phyloP scores from a whole-genome alignment of 805 yeast genomes.

The Ogataea ganodermae region DNA sequence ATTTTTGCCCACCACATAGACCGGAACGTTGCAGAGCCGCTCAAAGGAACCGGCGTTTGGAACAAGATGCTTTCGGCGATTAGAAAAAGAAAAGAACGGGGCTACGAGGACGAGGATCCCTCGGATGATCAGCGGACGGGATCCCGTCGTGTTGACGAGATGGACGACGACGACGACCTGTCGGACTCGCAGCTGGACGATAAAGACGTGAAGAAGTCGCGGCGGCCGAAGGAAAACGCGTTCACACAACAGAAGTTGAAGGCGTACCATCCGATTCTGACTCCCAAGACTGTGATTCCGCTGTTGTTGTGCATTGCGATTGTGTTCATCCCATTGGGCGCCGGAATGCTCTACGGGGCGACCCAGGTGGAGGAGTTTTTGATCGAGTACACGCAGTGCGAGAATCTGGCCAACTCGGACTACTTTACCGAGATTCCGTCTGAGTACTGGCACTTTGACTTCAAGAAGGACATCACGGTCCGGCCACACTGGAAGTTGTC shows the following conservation, averaged over 20 bases:
- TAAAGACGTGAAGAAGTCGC: slow-evolving; percentile 46
- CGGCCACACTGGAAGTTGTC: slow-evolving; percentile 67
- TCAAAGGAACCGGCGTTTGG: background rate
- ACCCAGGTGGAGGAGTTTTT: slow-evolving; percentile 73
- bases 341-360: slow-evolving; percentile 75
- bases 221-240: slow-evolving; percentile 65
- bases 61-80: slow-evolving; percentile 17
- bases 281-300: slow-evolving; percentile 91
- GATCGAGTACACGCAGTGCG: slow-evolving; percentile 78
- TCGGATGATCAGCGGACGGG: slow-evolving; percentile 10
- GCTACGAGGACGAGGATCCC: slow-evolving; percentile 15
- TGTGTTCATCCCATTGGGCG: slow-evolving; percentile 90
- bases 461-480: slow-evolving; percentile 44
- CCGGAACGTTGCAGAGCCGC: background rate
- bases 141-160: slow-evolving; percentile 13
- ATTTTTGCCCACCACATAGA: background rate
- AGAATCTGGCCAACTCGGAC: slow-evolving; percentile 44
- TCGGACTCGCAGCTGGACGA: slow-evolving; percentile 45
- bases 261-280: slow-evolving; percentile 74
- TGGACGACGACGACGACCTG: slow-evolving; percentile 41
- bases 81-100: slow-evolving; percentile 19
- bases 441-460: slow-evolving; percentile 57
- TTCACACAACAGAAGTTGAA: slow-evolving; percentile 57
- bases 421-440: slow-evolving; percentile 59
- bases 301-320: slow-evolving; percentile 71